Conservation (phyloP, 148 eudicot species). For the Vaccinium macrocarpon region DNA sequence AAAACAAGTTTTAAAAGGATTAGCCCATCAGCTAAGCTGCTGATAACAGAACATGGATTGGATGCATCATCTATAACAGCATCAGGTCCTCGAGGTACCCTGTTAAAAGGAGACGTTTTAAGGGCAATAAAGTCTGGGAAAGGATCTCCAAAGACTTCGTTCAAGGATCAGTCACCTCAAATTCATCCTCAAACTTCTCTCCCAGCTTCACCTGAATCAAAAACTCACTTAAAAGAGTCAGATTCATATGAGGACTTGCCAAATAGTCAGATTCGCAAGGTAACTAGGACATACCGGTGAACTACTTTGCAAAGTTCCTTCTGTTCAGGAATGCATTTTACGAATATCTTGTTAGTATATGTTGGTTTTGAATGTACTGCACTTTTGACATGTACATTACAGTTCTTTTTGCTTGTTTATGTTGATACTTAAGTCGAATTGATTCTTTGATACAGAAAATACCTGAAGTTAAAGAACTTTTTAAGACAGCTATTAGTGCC, state of each 20-base stretch:
- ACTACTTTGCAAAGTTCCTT: background rate
- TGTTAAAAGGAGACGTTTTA: constrained; percentile 89
- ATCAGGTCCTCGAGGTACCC: constrained; percentile 94
- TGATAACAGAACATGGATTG: constrained; percentile 67
- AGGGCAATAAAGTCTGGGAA: constrained; percentile 74
- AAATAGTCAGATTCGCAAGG: constrained; percentile 97
- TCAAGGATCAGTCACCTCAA: constrained; percentile 42
- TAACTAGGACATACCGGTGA: constrained; percentile 23
- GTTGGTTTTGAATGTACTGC: background rate
- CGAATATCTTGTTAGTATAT: background rate
- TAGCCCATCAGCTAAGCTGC: constrained; percentile 91
- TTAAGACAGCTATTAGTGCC: background rate
- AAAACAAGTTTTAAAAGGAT: constrained; percentile 53
- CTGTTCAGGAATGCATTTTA: constrained; percentile 3
- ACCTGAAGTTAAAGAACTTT: background rate
- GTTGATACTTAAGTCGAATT: background rate
- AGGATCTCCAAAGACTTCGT: constrained; percentile 41
- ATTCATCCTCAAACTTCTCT: constrained; percentile 33
- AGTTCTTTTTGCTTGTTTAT: background rate
- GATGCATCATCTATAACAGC: constrained; percentile 70
- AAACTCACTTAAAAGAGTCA: constrained; percentile 35
- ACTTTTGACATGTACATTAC: background rate
- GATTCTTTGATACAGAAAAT: background rate
- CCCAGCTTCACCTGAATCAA: constrained; percentile 30
- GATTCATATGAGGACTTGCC: constrained; percentile 66